Evolutionary conservation across 2,329 filamentous ascomycete genomes (phyloP), one percentile per base, ranked within the genome.

Genomic region (Sarocladiaceae sp.): DNA sequence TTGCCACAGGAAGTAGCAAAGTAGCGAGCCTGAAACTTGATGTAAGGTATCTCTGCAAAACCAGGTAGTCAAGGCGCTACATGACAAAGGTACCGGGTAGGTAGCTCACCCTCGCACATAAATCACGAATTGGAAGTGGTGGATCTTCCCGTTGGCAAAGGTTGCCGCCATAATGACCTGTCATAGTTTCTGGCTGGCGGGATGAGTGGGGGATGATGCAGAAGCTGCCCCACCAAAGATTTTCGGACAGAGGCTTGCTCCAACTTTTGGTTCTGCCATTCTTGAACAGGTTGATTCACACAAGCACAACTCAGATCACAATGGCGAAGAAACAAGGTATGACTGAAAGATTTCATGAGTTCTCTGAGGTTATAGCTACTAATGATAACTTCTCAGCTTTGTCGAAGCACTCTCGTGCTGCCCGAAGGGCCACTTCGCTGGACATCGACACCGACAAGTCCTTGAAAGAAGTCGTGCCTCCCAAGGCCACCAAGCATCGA

Each of bases 401-500:
- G 31, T 86, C 84, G 4, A 63, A 80, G 47, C 84, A 83, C 67
- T 90, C 86, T 44, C 83, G 86, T 51, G 84, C 83, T 47, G 83
- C 84, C 32, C 78, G 85, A 57, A 80, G 86, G 51, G 85, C 81
- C 37, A 78, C 79, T 13, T 85, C 83, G 3, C 82, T 84, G 20
- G 72, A 80, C 55, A 81, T 87, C 62, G 67, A 85, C 64, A 76
- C 78, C 33, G 82, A 87, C 70, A 85, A 85, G 64, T 84, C 82
- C 6, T 70, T 86, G 18, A 84, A 83, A 58, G 67, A 78, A 29
- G 63, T 75, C 47, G 68, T 73, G 10, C 76, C 79, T 2, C 50
- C 63, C 47, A 66, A 73, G 50, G 59, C 50, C 64, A 50, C 53
- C 21, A 32, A 48, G 29, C 59, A 68, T 48, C 76, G 80, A 4